Conservation (phyloP, 495 filamentous ascomycete species). For the Aspergillus conjunctus region DNA sequence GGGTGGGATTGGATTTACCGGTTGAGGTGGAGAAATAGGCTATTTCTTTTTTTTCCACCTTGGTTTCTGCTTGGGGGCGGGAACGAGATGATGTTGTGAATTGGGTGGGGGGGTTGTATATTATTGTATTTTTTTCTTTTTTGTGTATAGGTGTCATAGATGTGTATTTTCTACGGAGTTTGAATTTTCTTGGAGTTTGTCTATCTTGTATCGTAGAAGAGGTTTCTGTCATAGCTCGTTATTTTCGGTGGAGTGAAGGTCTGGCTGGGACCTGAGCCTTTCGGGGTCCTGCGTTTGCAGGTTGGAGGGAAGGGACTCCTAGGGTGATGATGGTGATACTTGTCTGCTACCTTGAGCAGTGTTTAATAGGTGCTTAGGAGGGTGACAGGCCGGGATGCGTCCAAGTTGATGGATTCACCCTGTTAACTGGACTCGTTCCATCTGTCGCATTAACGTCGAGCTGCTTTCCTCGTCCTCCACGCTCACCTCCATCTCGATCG, state of each 20-base stretch:
- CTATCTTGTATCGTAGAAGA: too few species aligned
- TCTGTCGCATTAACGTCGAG: conserved; percentile 55
- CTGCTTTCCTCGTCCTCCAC: conserved; percentile 58
- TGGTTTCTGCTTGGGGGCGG: not conserved
- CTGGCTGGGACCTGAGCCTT: too few species aligned
- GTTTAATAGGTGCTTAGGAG: not conserved
- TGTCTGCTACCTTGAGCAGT: not conserved
- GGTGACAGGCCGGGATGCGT: not conserved
- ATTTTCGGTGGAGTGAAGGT: too few species aligned
- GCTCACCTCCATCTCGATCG: conserved; percentile 59
- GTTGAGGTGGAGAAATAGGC: conserved; percentile 27
- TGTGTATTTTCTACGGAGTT: too few species aligned
- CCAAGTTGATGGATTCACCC: conserved; percentile 10
- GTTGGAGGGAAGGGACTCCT: too few species aligned
- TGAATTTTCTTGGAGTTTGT: too few species aligned
- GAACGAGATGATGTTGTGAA: not conserved
- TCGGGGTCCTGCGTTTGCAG: too few species aligned
- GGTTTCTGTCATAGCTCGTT: too few species aligned
- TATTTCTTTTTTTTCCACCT: not conserved
- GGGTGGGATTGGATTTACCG: conserved; percentile 89
- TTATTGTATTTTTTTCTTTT: too few species aligned
- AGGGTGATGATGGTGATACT: too few species aligned
- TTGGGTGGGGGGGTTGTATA: too few species aligned
- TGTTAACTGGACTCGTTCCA: conserved; percentile 54
- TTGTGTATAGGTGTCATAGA: too few species aligned